phyloP scores from a whole-genome alignment of 805 yeast genomes.

The Hanseniaspora vineae region DNA sequence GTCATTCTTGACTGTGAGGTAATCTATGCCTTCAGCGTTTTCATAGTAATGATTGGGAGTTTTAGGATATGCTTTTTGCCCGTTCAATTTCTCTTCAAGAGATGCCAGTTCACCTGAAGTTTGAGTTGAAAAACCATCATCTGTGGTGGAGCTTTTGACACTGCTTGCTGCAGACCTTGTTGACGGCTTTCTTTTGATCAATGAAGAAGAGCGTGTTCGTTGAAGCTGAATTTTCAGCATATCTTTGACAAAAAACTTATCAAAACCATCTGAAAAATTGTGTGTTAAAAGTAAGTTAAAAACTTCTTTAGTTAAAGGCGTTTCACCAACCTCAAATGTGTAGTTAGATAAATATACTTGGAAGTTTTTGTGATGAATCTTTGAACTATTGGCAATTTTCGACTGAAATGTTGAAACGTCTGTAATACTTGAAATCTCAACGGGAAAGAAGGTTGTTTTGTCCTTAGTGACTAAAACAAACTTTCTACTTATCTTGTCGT shows the following conservation, averaged over 20 bases:
- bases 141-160: slow-evolving; percentile 11
- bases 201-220: slow-evolving; percentile 9
- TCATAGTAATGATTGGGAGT: slow-evolving; percentile 24
- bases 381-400: slow-evolving; percentile 26
- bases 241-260: slow-evolving; percentile 19
- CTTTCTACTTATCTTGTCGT: slow-evolving; percentile 8
- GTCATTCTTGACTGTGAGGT: slow-evolving; percentile 1
- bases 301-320: slow-evolving; percentile 27
- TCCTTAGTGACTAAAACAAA: slow-evolving; percentile 54
- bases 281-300: slow-evolving; percentile 20
- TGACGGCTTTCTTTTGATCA: slow-evolving; percentile 18
- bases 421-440: slow-evolving; percentile 26
- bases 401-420: slow-evolving; percentile 28
- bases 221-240: slow-evolving; percentile 11
- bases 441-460: slow-evolving; percentile 38
- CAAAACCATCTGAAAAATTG: neutral
- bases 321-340: slow-evolving; percentile 42
- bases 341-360: slow-evolving; percentile 57
- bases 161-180: slow-evolving; percentile 17
- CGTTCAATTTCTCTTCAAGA: slow-evolving; percentile 6
- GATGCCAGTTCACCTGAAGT: slow-evolving; percentile 2
- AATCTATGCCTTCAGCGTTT: slow-evolving; percentile 4
- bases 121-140: neutral
- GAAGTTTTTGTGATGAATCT: slow-evolving; percentile 14
- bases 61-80: slow-evolving; percentile 19